Evolutionary conservation across 2,329 filamentous ascomycete genomes (phyloP).

Genomic region (Drechslerella coelobrocha): DNA sequence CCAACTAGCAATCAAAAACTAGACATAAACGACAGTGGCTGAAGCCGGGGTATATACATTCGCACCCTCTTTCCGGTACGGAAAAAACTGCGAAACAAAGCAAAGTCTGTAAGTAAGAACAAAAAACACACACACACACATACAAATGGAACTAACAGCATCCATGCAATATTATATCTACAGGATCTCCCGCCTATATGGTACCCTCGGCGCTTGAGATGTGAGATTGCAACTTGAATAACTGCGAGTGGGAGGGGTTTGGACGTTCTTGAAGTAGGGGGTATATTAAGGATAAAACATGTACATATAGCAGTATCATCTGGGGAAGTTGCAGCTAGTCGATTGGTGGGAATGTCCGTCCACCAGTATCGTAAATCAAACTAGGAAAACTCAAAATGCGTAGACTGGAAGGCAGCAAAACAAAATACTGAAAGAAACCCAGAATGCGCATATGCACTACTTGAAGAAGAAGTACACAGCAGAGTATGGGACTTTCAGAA

Average conservation of each 20-base stretch:
- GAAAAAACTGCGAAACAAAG: neutral
- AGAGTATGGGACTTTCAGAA: slow-evolving; percentile 27
- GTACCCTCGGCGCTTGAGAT: too few species aligned
- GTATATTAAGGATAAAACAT: slow-evolving; percentile 1
- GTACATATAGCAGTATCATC: neutral
- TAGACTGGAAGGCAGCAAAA: slow-evolving; percentile 1
- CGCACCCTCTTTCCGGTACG: neutral
- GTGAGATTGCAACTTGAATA: too few species aligned
- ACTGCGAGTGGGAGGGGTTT: too few species aligned
- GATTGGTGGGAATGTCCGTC: slow-evolving; percentile 25
- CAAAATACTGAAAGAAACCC: neutral
- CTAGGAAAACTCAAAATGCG: neutral
- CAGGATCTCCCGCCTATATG: too few species aligned
- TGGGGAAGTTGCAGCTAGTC: neutral
- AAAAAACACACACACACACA: neutral
- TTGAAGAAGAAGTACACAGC: slow-evolving; percentile 43
- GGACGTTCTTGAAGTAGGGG: too few species aligned
- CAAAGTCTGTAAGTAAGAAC: neutral
- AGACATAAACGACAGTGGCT: neutral
- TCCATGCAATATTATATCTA: too few species aligned
- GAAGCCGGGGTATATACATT: neutral
- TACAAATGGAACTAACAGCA: neutral
- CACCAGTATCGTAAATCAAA: neutral
- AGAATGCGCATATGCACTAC: neutral
- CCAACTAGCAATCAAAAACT: neutral